Evolutionary conservation across 2,329 filamentous ascomycete species (phyloP).

Genomic region (Pestalotiopsis sp.): DNA sequence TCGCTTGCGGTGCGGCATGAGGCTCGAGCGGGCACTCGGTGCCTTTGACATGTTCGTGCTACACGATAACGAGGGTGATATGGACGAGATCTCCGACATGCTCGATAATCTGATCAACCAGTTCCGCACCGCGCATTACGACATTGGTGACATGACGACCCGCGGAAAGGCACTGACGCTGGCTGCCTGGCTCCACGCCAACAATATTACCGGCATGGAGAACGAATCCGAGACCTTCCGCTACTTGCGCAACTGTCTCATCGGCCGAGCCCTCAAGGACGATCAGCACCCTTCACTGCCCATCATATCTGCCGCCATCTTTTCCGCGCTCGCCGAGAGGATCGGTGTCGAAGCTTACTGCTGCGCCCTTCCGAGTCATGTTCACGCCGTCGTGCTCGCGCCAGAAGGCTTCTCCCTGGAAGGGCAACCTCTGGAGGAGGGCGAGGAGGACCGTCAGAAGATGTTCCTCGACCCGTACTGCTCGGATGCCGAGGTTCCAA

Average conservation of each 20-base stretch:
- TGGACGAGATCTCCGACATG: conserved; percentile 60
- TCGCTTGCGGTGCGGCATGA: conserved; percentile 48
- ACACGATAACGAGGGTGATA: conserved; percentile 70
- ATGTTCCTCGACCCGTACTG: conserved; percentile 89
- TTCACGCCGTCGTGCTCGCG: conserved; percentile 76
- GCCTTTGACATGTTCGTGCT: conserved; percentile 91
- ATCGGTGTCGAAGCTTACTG: conserved; percentile 77
- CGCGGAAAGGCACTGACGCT: conserved; percentile 69
- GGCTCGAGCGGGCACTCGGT: conserved; percentile 73
- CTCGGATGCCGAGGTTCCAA: conserved; percentile 65
- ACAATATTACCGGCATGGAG: conserved; percentile 72
- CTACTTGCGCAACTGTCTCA: conserved; percentile 82
- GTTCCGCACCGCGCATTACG: conserved; percentile 55
- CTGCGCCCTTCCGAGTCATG: conserved; percentile 82
- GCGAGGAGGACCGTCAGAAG: conserved; percentile 45
- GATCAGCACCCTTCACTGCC: conserved; percentile 78
- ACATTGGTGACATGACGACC: conserved; percentile 58
- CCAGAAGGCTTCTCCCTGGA: conserved; percentile 63
- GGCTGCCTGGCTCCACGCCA: conserved; percentile 67
- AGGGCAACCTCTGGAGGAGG: conserved; percentile 37
- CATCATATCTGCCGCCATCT: conserved; percentile 85
- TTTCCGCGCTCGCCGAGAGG: conserved; percentile 74
- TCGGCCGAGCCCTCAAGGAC: conserved; percentile 78
- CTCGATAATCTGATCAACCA: conserved; percentile 66
- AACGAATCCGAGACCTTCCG: conserved; percentile 69